phyloP scores from a whole-genome alignment of 495 filamentous ascomycete genomes.

The Immersiella caudata region DNA sequence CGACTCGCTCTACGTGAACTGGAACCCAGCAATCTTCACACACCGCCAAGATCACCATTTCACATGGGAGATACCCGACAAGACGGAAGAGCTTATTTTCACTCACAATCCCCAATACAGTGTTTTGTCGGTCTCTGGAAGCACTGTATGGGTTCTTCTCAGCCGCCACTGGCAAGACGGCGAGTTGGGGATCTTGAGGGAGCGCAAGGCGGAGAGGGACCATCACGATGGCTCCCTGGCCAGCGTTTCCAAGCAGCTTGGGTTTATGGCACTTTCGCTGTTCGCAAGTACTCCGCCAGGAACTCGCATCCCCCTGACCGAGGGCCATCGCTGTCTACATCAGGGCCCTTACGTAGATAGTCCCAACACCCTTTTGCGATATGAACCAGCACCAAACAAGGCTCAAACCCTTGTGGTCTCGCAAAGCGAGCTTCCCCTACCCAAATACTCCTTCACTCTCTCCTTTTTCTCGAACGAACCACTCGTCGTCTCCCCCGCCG shows the following conservation, averaged over 20 bases:
- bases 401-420: conserved; percentile 79
- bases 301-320: conserved; percentile 70
- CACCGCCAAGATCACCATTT: conserved; percentile 88
- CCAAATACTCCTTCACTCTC: conserved; percentile 78
- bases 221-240: conserved; percentile 32
- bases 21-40: conserved; percentile 86
- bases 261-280: conserved; percentile 85
- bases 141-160: conserved; percentile 79
- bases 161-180: conserved; percentile 73
- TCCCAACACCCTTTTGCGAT: conserved; percentile 82
- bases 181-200: conserved; percentile 47
- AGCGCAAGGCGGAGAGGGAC: conserved; percentile 32
- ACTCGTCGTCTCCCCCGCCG: conserved; percentile 61
- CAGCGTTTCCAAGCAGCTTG: conserved; percentile 52
- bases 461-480: conserved; percentile 70
- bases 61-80: conserved; percentile 73
- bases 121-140: conserved; percentile 58
- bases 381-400: conserved; percentile 61
- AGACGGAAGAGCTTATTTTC: conserved; percentile 64
- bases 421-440: conserved; percentile 71
- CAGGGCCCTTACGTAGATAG: conserved; percentile 88
- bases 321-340: conserved; percentile 58
- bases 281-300: conserved; percentile 66
- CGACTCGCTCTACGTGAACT: conserved; percentile 94
- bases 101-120: conserved; percentile 82